Evolutionary conservation across 495 filamentous ascomycete genomes (phyloP), one percentile per base, ranked within the genome.

Genomic region (Trichoderma virens): DNA sequence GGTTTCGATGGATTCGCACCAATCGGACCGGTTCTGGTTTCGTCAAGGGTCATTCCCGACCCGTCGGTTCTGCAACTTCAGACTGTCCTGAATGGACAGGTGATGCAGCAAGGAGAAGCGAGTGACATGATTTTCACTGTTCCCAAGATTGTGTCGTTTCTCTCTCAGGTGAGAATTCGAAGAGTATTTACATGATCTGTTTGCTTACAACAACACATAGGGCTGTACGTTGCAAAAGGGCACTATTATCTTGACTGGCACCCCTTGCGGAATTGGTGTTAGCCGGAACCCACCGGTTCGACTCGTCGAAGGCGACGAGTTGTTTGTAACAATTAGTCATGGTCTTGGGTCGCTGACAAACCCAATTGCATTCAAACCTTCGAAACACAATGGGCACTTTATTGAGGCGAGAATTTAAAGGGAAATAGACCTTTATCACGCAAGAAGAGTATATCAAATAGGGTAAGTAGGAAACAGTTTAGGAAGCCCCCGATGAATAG

Each of bases 1-100:
- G 51, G 51, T 2, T 56, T 56, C 23, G 51, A 56, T 56, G 51
- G 51, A 27, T 56, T 56, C 25, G 51, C 51, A 28, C 51, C 51
- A 56, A 56, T 56, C 51, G 51, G 51, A 30, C 51, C 51, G 51
- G 51, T 16, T 23, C 51, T 56, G 9, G 51, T 56, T 9, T 56
- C 51, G 7, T 28, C 51, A 9, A 56, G 25, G 51, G 25, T 6
- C 9, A 30, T 56, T 30, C 51, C 51, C 30, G 51, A 56, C 25
- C 51, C 51, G 51, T 30, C 51, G 9, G 51, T 56, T 14, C 11
- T 56, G 25, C 23, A 30, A 16, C 23, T 56, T 2, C 23, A 13
- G 51, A 56, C 51, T 11, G 25, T 56, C 25, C 51, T 56, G 23
- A 56, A 56, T 28, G 51, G 51, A 16, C 1, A 30, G 51, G 51